These are phyloP conservation scores for Pseudocercospora musae DNA, from an alignment of 2,329 filamentous ascomycete genomes.

Conservation along the genomic window DNA sequence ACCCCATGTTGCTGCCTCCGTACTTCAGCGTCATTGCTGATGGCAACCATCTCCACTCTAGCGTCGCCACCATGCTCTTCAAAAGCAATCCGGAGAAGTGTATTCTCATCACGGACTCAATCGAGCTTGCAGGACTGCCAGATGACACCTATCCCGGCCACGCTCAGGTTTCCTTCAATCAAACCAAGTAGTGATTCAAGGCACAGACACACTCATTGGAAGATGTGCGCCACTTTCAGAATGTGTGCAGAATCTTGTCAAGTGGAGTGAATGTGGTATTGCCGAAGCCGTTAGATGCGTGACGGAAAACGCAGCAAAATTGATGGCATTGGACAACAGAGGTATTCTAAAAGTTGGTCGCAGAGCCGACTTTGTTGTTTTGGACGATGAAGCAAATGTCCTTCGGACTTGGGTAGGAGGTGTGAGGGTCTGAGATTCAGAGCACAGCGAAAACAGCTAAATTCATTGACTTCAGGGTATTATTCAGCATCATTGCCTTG, in stretches of 20 bases:
- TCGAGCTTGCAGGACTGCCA: slow-evolving; percentile 52
- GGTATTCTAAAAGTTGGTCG: slow-evolving; percentile 46
- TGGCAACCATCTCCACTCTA: slow-evolving; percentile 53
- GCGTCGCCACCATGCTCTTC: slow-evolving; percentile 49
- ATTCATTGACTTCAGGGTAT: neutral
- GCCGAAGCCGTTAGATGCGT: slow-evolving; percentile 50
- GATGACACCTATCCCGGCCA: slow-evolving; percentile 51
- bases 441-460: neutral
- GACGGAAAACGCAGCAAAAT: slow-evolving; percentile 49
- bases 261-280: slow-evolving; percentile 47
- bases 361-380: slow-evolving; percentile 49
- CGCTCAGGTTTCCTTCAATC: slow-evolving; percentile 50
- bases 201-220: slow-evolving; percentile 54
- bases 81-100: slow-evolving; percentile 46
- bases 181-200: slow-evolving; percentile 52
- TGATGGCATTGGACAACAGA: slow-evolving; percentile 49
- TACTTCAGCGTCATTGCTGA: slow-evolving; percentile 55
- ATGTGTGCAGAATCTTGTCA: slow-evolving; percentile 49
- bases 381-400: slow-evolving; percentile 47
- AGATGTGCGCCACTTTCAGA: slow-evolving; percentile 52
- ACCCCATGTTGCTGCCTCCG: slow-evolving; percentile 45
- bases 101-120: slow-evolving; percentile 54
- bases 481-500: neutral
- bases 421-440: slow-evolving; percentile 44
- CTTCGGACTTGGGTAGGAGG: slow-evolving; percentile 52